Percentiles rank a stretch among this genome's conserved stretches.
Conservation (phyloP, 176 grass and related monocot genomes). For the Cocos nucifera region DNA sequence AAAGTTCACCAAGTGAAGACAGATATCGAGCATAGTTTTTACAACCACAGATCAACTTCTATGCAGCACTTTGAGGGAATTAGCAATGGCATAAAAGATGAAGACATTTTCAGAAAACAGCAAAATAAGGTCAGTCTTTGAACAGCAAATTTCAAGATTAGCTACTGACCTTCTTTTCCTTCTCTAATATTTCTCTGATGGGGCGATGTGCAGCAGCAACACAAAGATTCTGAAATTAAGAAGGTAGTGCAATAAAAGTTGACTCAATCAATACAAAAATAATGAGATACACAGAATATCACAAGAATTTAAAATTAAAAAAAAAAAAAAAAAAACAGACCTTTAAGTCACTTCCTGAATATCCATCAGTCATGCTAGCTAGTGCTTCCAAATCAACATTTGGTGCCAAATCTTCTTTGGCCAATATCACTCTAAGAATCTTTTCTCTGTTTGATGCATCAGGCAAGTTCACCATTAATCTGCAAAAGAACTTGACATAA, state of each 20-base stretch:
- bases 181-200: conserved; percentile 93
- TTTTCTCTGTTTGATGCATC: conserved; percentile 78
- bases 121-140: conserved; percentile 2
- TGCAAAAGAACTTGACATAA: conserved; percentile 22
- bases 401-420: conserved; percentile 73
- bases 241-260: background rate
- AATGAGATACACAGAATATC: background rate
- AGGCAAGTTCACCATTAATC: conserved; percentile 98
- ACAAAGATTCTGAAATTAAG: conserved; percentile 60
- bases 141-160: background rate
- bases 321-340: conserved; percentile 18
- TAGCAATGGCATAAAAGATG: background rate
- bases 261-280: background rate
- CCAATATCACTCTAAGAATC: conserved; percentile 86
- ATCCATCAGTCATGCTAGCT: conserved; percentile 79
- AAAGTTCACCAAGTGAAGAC: too few relatives aligned
- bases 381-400: conserved; percentile 70
- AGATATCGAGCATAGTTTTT: too few relatives aligned
- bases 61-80: too few relatives aligned
- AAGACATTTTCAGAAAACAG: background rate
- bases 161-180: conserved; percentile 71
- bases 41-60: too few relatives aligned
- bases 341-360: conserved; percentile 98
- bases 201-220: conserved; percentile 83
- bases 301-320: conserved; percentile 12